phyloP scores from a whole-genome alignment of 192 early-diverging fungal genomes.

The Backusella tuberculispora region DNA sequence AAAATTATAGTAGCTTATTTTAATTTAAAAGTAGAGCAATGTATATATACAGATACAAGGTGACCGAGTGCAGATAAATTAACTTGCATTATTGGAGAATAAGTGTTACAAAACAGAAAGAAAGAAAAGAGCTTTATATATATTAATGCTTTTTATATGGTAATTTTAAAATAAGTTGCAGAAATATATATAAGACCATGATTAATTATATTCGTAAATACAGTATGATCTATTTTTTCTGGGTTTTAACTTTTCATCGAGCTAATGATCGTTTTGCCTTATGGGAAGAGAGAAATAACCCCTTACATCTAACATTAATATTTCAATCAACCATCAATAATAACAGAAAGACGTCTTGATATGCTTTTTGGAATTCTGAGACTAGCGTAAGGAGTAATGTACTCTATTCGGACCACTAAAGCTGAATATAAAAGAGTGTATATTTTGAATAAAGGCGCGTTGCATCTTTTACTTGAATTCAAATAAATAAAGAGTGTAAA shows the following conservation, averaged over 20 bases:
- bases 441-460: not conserved
- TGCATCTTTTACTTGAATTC: not conserved
- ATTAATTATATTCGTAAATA: not conserved
- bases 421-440: not conserved
- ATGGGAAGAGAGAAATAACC: not conserved
- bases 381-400: not conserved
- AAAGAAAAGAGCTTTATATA: not conserved
- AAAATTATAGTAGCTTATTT: not conserved
- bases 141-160: not conserved
- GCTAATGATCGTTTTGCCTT: not conserved
- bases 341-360: not conserved
- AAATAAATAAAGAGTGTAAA: not conserved
- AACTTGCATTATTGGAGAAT: not conserved
- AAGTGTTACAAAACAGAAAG: not conserved
- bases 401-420: not conserved
- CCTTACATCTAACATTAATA: not conserved
- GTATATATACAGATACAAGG: not conserved
- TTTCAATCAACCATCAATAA: not conserved
- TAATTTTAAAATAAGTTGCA: not conserved
- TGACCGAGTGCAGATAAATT: not conserved
- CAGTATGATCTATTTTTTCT: not conserved
- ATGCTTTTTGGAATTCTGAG: constrained; percentile 9
- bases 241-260: not conserved
- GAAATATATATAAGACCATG: not conserved
- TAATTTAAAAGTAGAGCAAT: not conserved